Percentiles rank a stretch among this genome's conserved stretches.
These are phyloP conservation scores for Mallotus nudiflorus DNA, from an alignment of 345 rosid species.

Conservation along the genomic window DNA sequence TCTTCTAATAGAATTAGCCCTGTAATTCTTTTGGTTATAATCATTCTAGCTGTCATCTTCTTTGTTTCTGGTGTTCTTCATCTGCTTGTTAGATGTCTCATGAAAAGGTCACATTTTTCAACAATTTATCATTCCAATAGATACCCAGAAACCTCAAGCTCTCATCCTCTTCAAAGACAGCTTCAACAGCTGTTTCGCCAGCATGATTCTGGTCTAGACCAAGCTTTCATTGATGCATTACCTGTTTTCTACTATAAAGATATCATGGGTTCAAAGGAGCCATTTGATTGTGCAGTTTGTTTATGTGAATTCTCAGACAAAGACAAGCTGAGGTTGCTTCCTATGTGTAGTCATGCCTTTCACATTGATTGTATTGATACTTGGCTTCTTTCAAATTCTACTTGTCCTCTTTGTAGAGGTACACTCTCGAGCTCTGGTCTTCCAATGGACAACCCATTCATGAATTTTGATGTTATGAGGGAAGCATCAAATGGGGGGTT, in stretches of 20 bases:
- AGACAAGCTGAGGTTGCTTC: conserved; percentile 68
- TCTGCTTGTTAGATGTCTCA: conserved; percentile 53
- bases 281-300: conserved; percentile 81
- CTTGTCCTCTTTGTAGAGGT: conserved; percentile 73
- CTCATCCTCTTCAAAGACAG: conserved; percentile 56
- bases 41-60: conserved; percentile 50
- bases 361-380: conserved; percentile 68
- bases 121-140: conserved; percentile 45
- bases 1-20: conserved; percentile 46
- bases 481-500: conserved; percentile 24
- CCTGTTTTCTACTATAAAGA: conserved; percentile 68
- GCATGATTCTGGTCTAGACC: conserved; percentile 79
- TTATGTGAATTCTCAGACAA: conserved; percentile 54
- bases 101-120: conserved; percentile 42
- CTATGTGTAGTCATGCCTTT: conserved; percentile 69
- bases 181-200: conserved; percentile 68
- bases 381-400: conserved; percentile 82
- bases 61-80: conserved; percentile 61
- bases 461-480: conserved; percentile 28
- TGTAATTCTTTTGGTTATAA: conserved; percentile 46
- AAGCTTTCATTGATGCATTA: conserved; percentile 58
- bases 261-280: conserved; percentile 59
- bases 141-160: conserved; percentile 41
- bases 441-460: conserved; percentile 27
- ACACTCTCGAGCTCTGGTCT: conserved; percentile 37